Base-by-base conservation (phyloP, 345 rosid species). In the Anacardium occidentale region DNA sequence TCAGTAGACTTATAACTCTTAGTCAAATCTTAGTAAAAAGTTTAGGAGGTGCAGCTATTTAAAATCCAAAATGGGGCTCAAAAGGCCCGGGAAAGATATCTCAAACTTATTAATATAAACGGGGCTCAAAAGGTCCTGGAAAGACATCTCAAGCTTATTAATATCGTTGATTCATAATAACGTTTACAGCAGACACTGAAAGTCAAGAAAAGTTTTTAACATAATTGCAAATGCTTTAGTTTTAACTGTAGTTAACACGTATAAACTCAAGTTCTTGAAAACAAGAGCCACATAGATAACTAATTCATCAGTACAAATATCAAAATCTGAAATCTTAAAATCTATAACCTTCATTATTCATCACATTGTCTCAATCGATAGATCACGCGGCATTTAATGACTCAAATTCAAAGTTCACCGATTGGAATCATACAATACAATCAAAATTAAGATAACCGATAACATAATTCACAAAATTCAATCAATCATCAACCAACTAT, bases 11-110 rank as follows among this genome's bases (percentile, higher is more conserved):
- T 24, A 13, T 17, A 64, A 64, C 29, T 18, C 37, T 47, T 17
- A 2, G 68, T 44, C 68, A 47, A 47, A 64, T 10, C 68, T 64
- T 17, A 47, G 68, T 14, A 14, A 64, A 64, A 21, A 12, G 24
- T 15, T 64, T 47, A 22, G 4, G 0, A 25, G n/a, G 25, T 22
- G 20, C n/a, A 64, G 24, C 20, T 7, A 58, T 24, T 25, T 58
- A 58, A 24, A 2, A 58, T 58, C 62, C 62, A 58, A 29, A 58
- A 25, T 58, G 34, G 17, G 62, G 62, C 29, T 58, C 62, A 58
- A 58, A 58, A 58, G 7, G 15, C 25, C 29, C 32, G 4, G 8
- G 18, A 32, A 24, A 5, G 18, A 10, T 58, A 25, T 10, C 13
- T 34, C n/a, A n/a, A n/a, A n/a, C n/a, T n/a, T n/a, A n/a, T n/a